These are phyloP conservation scores for Tricharina praecox DNA, from an alignment of 495 filamentous ascomycete species.

Conservation along the genomic window DNA sequence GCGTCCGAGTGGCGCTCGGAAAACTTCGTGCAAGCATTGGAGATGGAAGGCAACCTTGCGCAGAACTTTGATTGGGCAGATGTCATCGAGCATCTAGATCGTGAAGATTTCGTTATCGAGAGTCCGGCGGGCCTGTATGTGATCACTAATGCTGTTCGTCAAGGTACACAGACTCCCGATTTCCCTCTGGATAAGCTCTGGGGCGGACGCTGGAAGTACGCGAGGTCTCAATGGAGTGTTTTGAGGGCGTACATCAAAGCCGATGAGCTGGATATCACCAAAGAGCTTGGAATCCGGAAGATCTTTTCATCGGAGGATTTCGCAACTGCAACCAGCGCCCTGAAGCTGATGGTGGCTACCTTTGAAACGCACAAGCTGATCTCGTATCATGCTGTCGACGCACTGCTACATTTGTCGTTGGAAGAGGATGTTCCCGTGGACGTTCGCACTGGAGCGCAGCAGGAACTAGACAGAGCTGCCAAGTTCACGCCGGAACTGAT, in stretches of 20 bases:
- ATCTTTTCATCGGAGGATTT: conserved; percentile 67
- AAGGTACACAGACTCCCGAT: conserved; percentile 40
- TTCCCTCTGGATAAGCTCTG: conserved; percentile 68
- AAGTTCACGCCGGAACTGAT: conserved; percentile 26
- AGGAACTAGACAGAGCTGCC: conserved; percentile 24
- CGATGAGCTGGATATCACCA: conserved; percentile 61
- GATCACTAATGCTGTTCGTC: conserved; percentile 58
- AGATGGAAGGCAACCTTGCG: conserved; percentile 35
- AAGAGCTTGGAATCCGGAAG: conserved; percentile 60
- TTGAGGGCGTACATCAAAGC: conserved; percentile 58
- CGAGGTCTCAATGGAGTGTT: conserved; percentile 77
- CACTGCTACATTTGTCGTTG: conserved; percentile 61
- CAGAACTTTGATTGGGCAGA: conserved; percentile 61
- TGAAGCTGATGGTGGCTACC: conserved; percentile 51
- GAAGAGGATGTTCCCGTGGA: conserved; percentile 34
- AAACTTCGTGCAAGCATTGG: conserved; percentile 50
- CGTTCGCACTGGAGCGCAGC: conserved; percentile 18
- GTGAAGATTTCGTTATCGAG: conserved; percentile 49
- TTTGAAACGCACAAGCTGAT: conserved; percentile 75
- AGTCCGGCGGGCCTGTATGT: conserved; percentile 61
- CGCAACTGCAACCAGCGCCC: conserved; percentile 47
- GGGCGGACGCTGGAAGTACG: conserved; percentile 77
- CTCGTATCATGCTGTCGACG: conserved; percentile 68
- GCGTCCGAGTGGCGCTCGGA: conserved; percentile 51
- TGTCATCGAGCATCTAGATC: conserved; percentile 69